A percentile compares a stretch with the other conserved stretches of the same genome.
These are phyloP conservation scores for Colletotrichum lindemuthianum DNA, from an alignment of 2,329 filamentous ascomycete species.

Conservation along the genomic window DNA sequence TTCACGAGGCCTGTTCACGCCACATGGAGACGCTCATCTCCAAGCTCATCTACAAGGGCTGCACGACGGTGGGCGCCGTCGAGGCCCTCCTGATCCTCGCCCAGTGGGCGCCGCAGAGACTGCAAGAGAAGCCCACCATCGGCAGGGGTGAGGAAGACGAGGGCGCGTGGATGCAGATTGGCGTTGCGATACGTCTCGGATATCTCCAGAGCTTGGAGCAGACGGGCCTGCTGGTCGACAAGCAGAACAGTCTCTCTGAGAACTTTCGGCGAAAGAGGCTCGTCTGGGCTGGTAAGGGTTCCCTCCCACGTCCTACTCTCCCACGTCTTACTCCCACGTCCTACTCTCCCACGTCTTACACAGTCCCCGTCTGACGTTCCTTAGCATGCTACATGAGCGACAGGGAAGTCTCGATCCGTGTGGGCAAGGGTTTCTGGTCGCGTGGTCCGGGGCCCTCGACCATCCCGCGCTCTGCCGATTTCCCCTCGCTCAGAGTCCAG, in stretches of 20 bases:
- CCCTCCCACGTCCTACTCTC: too few species aligned
- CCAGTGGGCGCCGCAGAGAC: slow-evolving; percentile 77
- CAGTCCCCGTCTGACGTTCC: background rate
- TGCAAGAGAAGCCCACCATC: slow-evolving; percentile 69
- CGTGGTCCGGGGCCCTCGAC: slow-evolving; percentile 75
- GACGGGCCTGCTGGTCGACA: slow-evolving; percentile 69
- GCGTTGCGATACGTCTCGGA: slow-evolving; percentile 73
- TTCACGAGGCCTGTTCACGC: slow-evolving; percentile 73
- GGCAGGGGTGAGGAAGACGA: slow-evolving; percentile 79
- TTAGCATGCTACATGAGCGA: slow-evolving; percentile 72
- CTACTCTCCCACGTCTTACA: too few species aligned
- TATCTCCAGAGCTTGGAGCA: slow-evolving; percentile 77
- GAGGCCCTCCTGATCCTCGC: slow-evolving; percentile 76
- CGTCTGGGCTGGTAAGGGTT: slow-evolving; percentile 68
- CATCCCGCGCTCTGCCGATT: slow-evolving; percentile 72
- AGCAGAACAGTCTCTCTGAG: slow-evolving; percentile 63
- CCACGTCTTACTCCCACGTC: too few species aligned
- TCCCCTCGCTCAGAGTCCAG: slow-evolving; percentile 70
- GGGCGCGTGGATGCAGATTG: slow-evolving; percentile 82
- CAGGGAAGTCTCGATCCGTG: slow-evolving; percentile 74
- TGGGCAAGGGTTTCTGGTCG: slow-evolving; percentile 80
- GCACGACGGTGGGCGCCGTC: slow-evolving; percentile 75
- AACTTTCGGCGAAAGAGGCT: slow-evolving; percentile 71
- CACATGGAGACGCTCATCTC: slow-evolving; percentile 78
- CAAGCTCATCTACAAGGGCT: slow-evolving; percentile 71